Base-by-base conservation (phyloP, 2,329 filamentous ascomycete species). In the Penicillium digitatum region DNA sequence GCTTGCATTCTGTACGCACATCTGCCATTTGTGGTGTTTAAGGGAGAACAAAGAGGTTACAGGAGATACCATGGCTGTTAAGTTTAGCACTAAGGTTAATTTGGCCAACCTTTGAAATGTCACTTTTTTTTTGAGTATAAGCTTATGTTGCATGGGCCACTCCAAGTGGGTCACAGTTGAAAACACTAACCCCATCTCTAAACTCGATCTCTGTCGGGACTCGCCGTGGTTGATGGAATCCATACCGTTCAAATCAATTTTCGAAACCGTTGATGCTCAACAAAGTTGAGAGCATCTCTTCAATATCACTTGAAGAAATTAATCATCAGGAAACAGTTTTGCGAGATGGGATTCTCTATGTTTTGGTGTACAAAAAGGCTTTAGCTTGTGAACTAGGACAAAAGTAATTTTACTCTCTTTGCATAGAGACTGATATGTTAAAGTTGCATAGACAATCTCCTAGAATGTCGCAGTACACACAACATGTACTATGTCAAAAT, bases 11-110 rank as follows among this genome's bases (percentile, higher is more conserved):
- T 51, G 32, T 35, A 39, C 40, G 22, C 29, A 44, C 38, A 20
- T 10, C 22, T 37, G 22, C 27, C 39, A 55, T 51, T 51, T 31
- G 16, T 22, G 47, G 52, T 40, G 47, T 55, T 54, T 20, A 2
- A 24, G 12, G 52, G 48, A 12, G 22, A 31, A 24, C 26, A 34
- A 26, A 46, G 18, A 27, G 16, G 43, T 34, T 24, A 44, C 39
- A 42, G 24, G 39, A 45, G 52, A 55, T 55, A 55, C 52, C 52
- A 55, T 51, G 16, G 40, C 26, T 45, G 22, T 18, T 39, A 31
- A 37, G 12, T 24, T 52, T 31, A 46, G 42, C 16, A 50, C 27
- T 45, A n/a, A 32, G 20, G 43, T 14, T 51, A 5, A 18, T 54
- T 45, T 54, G 39, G 18, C 32, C 5, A 16, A 44, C 11, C 32